phyloP scores from a whole-genome alignment of 2,329 filamentous ascomycete species.

The Hirsutella thompsonii region DNA sequence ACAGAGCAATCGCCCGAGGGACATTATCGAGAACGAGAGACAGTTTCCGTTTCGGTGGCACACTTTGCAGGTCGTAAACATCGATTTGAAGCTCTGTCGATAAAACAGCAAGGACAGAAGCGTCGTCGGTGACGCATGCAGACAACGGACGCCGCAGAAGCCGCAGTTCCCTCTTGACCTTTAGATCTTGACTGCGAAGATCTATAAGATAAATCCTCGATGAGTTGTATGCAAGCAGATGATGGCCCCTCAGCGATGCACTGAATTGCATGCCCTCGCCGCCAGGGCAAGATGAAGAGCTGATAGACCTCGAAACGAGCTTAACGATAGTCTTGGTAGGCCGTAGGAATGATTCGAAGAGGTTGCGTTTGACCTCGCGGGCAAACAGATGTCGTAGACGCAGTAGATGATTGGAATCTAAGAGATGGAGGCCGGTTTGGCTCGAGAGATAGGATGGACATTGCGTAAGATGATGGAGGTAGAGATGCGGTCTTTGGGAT shows the following conservation, averaged over 20 bases:
- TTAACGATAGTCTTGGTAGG: constrained; percentile 62
- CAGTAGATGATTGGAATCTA: constrained; percentile 38
- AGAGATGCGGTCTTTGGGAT: constrained; percentile 51
- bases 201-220: constrained; percentile 73
- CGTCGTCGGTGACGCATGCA: constrained; percentile 69
- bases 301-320: constrained; percentile 72
- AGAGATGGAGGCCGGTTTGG: constrained; percentile 21
- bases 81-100: constrained; percentile 77
- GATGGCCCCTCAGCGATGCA: constrained; percentile 61
- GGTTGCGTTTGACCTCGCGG: constrained; percentile 59
- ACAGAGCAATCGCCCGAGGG: constrained; percentile 66
- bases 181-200: constrained; percentile 42
- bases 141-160: constrained; percentile 63
- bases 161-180: constrained; percentile 66
- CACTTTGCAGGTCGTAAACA: constrained; percentile 58
- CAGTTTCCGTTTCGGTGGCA: constrained; percentile 57
- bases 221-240: constrained; percentile 71
- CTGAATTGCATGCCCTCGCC: constrained; percentile 80
- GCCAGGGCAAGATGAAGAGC: constrained; percentile 69
- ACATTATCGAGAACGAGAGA: constrained; percentile 67
- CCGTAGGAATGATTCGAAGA: constrained; percentile 64
- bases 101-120: constrained; percentile 62
- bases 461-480: constrained; percentile 46
- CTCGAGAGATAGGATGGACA: constrained; percentile 46
- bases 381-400: constrained; percentile 53